These are phyloP conservation scores for Heritiera fomes DNA, from an alignment of 345 rosid species.

Conservation along the genomic window DNA sequence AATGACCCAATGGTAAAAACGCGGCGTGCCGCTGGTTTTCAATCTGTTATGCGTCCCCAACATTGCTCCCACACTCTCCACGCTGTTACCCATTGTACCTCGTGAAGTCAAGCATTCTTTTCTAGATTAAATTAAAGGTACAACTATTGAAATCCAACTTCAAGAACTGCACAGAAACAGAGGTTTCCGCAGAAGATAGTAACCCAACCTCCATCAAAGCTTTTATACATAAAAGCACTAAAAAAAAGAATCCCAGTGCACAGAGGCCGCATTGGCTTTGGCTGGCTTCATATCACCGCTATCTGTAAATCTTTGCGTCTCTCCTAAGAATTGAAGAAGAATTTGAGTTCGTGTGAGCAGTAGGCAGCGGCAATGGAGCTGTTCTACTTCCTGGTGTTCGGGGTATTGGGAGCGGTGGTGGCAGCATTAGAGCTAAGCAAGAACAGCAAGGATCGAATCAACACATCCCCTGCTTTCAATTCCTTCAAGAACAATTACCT, in stretches of 20 bases:
- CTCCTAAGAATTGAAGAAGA: background rate
- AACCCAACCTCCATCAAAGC: background rate
- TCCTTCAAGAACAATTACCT: constrained; percentile 89
- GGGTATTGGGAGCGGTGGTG: constrained; percentile 57
- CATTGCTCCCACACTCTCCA: background rate
- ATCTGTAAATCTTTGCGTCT: constrained; percentile 5
- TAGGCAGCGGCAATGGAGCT: constrained; percentile 54
- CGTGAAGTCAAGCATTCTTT: background rate
- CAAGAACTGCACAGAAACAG: background rate
- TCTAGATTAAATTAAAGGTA: constrained; percentile 9
- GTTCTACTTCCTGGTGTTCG: constrained; percentile 65
- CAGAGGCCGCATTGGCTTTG: background rate
- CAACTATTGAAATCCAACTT: background rate
- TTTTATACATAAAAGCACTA: background rate
- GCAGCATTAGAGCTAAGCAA: constrained; percentile 74
- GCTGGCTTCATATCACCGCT: background rate
- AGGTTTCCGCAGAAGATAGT: background rate
- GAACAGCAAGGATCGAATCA: constrained; percentile 68
- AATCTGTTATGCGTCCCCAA: constrained; percentile 5
- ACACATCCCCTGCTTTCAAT: constrained; percentile 71
- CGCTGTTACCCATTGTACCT: constrained; percentile 10
- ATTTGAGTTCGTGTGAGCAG: background rate
- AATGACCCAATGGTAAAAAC: background rate
- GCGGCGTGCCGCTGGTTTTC: background rate
- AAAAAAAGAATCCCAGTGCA: constrained; percentile 2